Percentiles rank a stretch among this genome's conserved stretches.
These are phyloP conservation scores for Monilinia laxa DNA, from an alignment of 2,329 filamentous ascomycete species.

Conservation along the genomic window DNA sequence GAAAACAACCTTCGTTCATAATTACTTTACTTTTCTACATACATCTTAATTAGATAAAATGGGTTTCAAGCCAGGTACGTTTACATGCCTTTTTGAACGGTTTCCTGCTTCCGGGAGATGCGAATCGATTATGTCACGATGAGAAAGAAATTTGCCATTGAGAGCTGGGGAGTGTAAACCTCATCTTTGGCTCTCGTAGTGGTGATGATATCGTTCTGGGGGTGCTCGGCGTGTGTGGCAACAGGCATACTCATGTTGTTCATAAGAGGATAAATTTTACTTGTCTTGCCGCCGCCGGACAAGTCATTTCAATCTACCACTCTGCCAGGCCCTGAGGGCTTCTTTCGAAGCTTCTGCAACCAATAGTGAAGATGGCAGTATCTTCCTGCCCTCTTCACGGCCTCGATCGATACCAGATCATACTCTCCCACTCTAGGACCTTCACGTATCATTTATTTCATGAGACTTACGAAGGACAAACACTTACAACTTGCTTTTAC, in stretches of 20 bases:
- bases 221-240: not conserved
- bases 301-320: not conserved
- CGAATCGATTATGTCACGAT: conserved; percentile 31
- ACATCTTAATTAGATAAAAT: conserved; percentile 41
- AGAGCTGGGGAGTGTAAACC: not conserved
- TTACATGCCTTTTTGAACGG: conserved; percentile 21
- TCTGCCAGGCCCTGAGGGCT: not conserved
- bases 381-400: not conserved
- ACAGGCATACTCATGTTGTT: not conserved
- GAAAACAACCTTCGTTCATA: not conserved
- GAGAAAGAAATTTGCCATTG: conserved; percentile 14
- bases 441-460: not conserved
- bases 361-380: not conserved
- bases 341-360: not conserved
- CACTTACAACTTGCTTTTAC: not conserved
- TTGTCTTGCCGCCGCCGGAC: not conserved
- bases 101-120: not conserved
- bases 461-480: not conserved
- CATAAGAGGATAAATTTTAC: not conserved
- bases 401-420: not conserved
- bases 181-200: not conserved
- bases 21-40: conserved; percentile 2
- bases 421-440: not conserved
- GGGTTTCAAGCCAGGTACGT: conserved; percentile 45
- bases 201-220: no score